Base-by-base conservation (phyloP, 2,329 filamentous ascomycete genomes). In the Pestalotiopsis sp. region DNA sequence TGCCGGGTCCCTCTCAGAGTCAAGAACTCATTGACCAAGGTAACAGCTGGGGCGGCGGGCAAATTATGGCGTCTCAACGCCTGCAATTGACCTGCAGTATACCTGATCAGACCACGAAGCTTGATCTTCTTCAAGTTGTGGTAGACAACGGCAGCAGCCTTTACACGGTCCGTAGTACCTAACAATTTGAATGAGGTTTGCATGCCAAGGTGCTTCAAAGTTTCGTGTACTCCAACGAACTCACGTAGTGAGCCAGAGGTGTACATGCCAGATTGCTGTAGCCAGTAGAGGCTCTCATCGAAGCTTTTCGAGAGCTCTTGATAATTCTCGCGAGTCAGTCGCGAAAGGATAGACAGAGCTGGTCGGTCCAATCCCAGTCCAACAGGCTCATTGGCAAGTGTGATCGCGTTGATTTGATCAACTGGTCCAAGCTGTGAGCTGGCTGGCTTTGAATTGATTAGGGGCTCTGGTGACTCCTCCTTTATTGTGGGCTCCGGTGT, bases 111-210 rank as follows among this genome's bases (percentile, higher is more conserved):
- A 6, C 22, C 6, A 4, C 55, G 7, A 11, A n/a, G 20, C 64
- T 66, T 66, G 22, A 66, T 17, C 52, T 59, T 55, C 14, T 38
- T 52, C 11, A 66, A 30, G 39, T 66, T 66, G 64, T 14, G 4
- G 30, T 38, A 66, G 5, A 66, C 64, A 7, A 66, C 64, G 4
- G 64, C 64, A 17, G 64, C 55, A 20, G 52, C 17, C 35, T 39
- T 40, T 10, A 59, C 17, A 24, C 52, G 52, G 22, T 66, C 64
- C 14, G 30, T n/a, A 13, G 40, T 39, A 17, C 24, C 24, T 10
- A 66, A 17, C 14, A 17, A 13, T 22, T 59, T 58, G 64, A 66
- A 66, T 9, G 52, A n/a, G 22, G 64, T 44, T 20, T 22, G 55
- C 11, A 52, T 26, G 10, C 14, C 52, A 20, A 66, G 64, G 39